Base-by-base conservation (phyloP, 345 rosid species). In the Populus euphratica region DNA sequence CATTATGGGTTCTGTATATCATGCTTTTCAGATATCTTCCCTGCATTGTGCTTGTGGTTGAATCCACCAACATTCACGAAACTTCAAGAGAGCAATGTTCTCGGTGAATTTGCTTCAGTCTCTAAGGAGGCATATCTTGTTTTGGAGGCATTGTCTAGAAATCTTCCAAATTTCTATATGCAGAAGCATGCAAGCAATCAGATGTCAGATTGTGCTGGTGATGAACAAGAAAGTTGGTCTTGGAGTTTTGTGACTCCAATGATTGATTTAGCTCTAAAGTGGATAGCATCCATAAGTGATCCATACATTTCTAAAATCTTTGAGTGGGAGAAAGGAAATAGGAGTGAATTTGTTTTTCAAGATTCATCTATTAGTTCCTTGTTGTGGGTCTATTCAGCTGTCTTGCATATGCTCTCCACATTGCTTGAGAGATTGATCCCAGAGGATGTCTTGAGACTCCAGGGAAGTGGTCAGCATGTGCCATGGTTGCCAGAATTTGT, bases 401-500 rank as follows among this genome's bases (percentile, higher is more conserved):
- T 90, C 80, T 44, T 93, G 88, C 89, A 84, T 70, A 85, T 91
- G 86, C 84, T 95, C 76, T 86, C 89, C 25, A 77, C 86, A 81
- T 83, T 95, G 83, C 94, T 95, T 81, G 90, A 89, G 79, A 90
- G 81, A 83, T 79, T 91, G 69, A 88, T 73, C 50, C 87, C 93
- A 54, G 81, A 83, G 41, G 83, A 85, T 49, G 74, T 50, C 70
- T 44, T 23, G 21, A 76, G 73, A 61, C 33, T 74, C 18, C 72
- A 79, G 65, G 86, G 71, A 78, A 81, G 81, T 79, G 84, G 76
- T 27, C 78, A 67, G 66, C 73, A 74, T 73, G 68, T 91, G 33
- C 91, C 95, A 36, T 89, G 90, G 95, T 86, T 94, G 80, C 97
- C 98, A 0, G 93, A 89, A 79, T 91, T 95, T 88, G 96, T 91